Conservation (phyloP, 2,329 filamentous ascomycete genomes). For the Pyricularia sp. region DNA sequence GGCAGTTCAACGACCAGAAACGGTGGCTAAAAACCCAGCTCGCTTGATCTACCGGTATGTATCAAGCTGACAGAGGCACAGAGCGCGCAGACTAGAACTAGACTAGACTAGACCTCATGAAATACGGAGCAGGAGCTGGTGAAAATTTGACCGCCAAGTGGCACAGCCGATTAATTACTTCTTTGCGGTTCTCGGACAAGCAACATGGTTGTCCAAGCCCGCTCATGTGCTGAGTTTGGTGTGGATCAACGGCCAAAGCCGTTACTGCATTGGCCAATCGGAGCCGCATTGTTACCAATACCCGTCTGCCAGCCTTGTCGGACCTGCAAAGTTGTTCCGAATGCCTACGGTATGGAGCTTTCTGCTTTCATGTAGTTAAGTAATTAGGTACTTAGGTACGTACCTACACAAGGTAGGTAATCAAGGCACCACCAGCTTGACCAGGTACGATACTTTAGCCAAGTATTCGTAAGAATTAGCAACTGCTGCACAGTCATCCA, state of each 20-base stretch:
- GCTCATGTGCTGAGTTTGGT: not conserved
- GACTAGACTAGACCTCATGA: not conserved
- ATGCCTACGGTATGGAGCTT: not conserved
- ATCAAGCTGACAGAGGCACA: not conserved
- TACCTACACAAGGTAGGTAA: no score
- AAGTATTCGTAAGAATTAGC: not conserved
- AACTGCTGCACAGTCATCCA: not conserved
- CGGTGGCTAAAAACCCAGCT: not conserved
- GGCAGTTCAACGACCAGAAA: no score
- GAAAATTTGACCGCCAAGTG: not conserved
- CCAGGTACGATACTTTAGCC: no score
- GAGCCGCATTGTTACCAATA: conserved; percentile 2
- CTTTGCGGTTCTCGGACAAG: not conserved
- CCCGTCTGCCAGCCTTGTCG: not conserved
- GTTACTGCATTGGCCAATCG: conserved; percentile 5
- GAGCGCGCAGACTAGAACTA: no score
- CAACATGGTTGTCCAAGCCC: not conserved
- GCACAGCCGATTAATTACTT: not conserved
- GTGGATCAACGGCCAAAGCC: not conserved
- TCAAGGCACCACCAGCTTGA: no score
- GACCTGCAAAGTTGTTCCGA: not conserved
- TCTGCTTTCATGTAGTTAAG: no score
- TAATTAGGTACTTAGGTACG: no score
- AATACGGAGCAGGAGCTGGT: not conserved
- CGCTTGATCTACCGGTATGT: not conserved